Conservation (phyloP, 2,329 filamentous ascomycete species). For the Alternaria solani region DNA sequence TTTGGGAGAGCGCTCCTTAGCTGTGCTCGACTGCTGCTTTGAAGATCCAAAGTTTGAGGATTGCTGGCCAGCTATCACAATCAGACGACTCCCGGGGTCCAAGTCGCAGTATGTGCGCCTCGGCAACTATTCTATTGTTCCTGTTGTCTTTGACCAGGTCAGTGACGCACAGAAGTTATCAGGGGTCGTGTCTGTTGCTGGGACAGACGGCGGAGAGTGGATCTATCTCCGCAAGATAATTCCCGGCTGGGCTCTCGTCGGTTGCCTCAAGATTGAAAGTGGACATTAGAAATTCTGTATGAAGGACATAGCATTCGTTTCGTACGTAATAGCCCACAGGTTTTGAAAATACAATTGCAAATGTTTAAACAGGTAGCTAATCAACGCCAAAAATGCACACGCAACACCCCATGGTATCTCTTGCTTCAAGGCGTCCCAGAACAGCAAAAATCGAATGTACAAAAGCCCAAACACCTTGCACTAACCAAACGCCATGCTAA, state of each 20-base stretch:
- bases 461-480: background rate
- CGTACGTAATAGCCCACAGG: too few relatives aligned
- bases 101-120: background rate
- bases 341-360: too few relatives aligned
- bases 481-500: conserved; percentile 6
- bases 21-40: background rate
- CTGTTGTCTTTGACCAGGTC: background rate
- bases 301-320: background rate
- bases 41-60: background rate
- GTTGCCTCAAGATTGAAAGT: too few relatives aligned
- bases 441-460: background rate
- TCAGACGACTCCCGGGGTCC: background rate
- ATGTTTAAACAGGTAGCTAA: background rate
- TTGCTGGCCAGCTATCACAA: background rate
- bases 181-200: background rate
- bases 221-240: conserved; percentile 2
- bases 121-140: fast-evolving
- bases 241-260: background rate
- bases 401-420: conserved; percentile 10
- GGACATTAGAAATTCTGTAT: background rate
- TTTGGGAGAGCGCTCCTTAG: background rate
- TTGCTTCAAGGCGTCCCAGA: background rate
- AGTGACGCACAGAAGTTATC: background rate
- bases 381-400: background rate
- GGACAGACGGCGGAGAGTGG: background rate